phyloP scores from a whole-genome alignment of 148 eudicot genomes.

The Rhododendron kiyosumense region DNA sequence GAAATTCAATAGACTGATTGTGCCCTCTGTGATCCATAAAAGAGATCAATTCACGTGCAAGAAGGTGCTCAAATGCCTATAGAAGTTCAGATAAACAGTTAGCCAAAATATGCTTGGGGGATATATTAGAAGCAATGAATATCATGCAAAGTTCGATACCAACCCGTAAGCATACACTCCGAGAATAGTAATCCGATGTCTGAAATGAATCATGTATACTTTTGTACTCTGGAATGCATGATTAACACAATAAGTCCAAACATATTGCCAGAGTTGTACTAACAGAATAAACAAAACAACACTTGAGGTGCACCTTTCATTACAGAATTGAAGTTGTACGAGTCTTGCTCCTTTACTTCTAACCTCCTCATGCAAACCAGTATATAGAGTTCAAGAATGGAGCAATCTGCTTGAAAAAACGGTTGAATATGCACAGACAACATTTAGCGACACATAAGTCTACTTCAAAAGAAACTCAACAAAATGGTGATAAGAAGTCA shows the following conservation, averaged over 20 bases:
- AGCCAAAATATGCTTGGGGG: neutral
- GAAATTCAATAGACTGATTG: slow-evolving; percentile 70
- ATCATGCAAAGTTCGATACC: slow-evolving; percentile 8
- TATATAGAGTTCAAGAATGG: slow-evolving; percentile 69
- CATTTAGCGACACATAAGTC: neutral
- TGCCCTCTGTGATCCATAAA: slow-evolving; percentile 67
- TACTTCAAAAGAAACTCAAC: neutral
- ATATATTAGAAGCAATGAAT: neutral
- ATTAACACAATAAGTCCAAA: neutral
- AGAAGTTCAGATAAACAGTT: slow-evolving; percentile 13
- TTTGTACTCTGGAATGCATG: slow-evolving; percentile 66
- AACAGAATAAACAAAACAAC: neutral
- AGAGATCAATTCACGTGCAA: slow-evolving; percentile 56
- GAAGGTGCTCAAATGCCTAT: slow-evolving; percentile 91
- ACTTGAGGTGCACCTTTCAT: slow-evolving; percentile 63
- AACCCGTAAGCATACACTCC: slow-evolving; percentile 80
- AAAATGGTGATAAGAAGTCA: neutral
- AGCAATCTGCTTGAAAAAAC: slow-evolving; percentile 36
- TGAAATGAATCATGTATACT: slow-evolving; percentile 66
- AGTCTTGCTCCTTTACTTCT: slow-evolving; percentile 72
- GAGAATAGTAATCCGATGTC: slow-evolving; percentile 69
- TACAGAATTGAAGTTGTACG: slow-evolving; percentile 75
- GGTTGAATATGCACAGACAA: neutral
- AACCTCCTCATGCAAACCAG: slow-evolving; percentile 90
- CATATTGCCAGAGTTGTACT: neutral